A percentile compares a stretch with the other conserved stretches of the same genome.
Evolutionary conservation across 2,329 filamentous ascomycete species (phyloP).

Genomic region (Coniochaeta pulveracea): DNA sequence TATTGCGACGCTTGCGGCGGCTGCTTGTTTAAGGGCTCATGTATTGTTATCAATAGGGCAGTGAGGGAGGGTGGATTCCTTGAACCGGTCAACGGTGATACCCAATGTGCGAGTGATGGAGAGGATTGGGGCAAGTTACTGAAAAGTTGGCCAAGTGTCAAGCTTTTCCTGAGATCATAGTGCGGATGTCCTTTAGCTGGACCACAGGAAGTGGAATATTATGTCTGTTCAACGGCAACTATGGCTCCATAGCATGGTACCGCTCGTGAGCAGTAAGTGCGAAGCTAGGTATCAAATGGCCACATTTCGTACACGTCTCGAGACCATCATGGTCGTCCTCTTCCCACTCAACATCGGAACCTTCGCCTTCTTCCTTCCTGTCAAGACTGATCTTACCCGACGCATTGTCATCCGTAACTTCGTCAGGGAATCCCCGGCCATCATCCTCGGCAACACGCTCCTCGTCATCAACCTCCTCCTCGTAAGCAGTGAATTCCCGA

Average conservation of each 20-base stretch:
- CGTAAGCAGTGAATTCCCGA: slow-evolving; percentile 52
- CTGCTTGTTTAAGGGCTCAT: too few species aligned
- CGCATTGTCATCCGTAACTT: neutral
- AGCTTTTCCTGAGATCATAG: too few species aligned
- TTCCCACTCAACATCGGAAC: slow-evolving; percentile 6
- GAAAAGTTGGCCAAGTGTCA: too few species aligned
- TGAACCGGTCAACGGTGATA: too few species aligned
- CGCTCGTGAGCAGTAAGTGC: slow-evolving; percentile 17
- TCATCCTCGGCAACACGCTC: slow-evolving; percentile 5
- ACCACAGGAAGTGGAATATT: too few species aligned
- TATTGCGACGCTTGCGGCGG: too few species aligned
- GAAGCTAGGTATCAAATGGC: slow-evolving; percentile 15
- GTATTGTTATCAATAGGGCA: too few species aligned
- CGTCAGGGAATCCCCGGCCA: neutral
- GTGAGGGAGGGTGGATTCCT: too few species aligned
- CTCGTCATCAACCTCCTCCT: slow-evolving; percentile 14
- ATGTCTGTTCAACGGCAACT: too few species aligned
- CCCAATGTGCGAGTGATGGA: too few species aligned
- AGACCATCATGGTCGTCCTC: slow-evolving; percentile 6
- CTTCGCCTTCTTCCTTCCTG: slow-evolving; percentile 1
- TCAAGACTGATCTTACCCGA: neutral
- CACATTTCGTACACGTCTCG: slow-evolving; percentile 14
- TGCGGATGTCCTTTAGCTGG: too few species aligned
- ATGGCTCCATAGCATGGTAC: slow-evolving; percentile 14
- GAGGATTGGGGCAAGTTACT: too few species aligned